A percentile compares a stretch with the other conserved stretches of the same genome.
These are phyloP conservation scores for Cryphonectria carpinicola DNA, from an alignment of 2,329 filamentous ascomycete species.

Conservation along the genomic window DNA sequence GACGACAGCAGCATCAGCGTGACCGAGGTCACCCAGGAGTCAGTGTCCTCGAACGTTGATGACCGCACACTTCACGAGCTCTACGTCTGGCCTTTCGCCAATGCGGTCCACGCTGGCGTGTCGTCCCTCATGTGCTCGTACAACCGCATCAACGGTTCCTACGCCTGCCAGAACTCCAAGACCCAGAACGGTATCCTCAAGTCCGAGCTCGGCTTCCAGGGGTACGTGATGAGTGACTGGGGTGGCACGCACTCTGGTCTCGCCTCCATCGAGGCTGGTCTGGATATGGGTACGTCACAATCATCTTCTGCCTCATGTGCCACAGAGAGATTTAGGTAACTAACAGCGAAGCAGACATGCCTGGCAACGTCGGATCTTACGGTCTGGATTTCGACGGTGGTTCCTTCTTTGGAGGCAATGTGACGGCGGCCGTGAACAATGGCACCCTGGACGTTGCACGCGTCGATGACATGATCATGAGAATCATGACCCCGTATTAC, in stretches of 20 bases:
- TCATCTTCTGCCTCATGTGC: background rate
- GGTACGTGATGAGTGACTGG: constrained; percentile 78
- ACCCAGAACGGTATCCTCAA: constrained; percentile 74
- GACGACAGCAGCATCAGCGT: constrained; percentile 41
- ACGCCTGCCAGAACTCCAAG: constrained; percentile 76
- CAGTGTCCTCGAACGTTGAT: constrained; percentile 65
- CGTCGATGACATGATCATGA: constrained; percentile 50
- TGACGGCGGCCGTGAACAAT: constrained; percentile 53
- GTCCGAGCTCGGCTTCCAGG: constrained; percentile 75
- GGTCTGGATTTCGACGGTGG: constrained; percentile 38
- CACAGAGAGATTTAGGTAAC: background rate
- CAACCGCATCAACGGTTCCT: constrained; percentile 77
- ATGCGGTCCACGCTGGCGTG: constrained; percentile 70
- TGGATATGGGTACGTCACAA: constrained; percentile 46
- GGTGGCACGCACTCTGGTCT: constrained; percentile 42
- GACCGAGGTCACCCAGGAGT: constrained; percentile 59
- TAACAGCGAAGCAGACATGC: constrained; percentile 45
- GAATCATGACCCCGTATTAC: constrained; percentile 61
- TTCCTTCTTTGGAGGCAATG: constrained; percentile 50
- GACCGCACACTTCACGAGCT: constrained; percentile 74
- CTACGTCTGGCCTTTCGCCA: constrained; percentile 75
- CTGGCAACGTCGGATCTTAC: constrained; percentile 44
- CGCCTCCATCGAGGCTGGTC: constrained; percentile 47
- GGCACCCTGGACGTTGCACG: constrained; percentile 47
- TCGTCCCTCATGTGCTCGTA: constrained; percentile 67